Conservation (phyloP, 495 filamentous ascomycete genomes). For the Tuber umbilicatum region DNA sequence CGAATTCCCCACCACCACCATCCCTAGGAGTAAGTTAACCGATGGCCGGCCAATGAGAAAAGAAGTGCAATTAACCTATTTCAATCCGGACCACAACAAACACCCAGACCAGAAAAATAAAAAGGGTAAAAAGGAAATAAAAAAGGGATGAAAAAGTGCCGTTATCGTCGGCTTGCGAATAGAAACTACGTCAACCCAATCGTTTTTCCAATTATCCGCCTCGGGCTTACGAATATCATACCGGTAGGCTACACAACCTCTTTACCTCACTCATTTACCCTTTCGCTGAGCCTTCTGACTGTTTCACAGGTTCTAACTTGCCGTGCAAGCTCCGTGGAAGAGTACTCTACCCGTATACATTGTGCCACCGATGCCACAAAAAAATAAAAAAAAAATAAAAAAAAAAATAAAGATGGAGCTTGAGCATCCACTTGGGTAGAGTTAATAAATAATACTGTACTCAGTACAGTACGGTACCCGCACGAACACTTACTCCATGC, state of each 20-base stretch:
- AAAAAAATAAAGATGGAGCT: neutral
- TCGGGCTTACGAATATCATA: neutral
- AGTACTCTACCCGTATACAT: neutral
- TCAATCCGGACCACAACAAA: slow-evolving; percentile 1
- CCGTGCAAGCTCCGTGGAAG: neutral
- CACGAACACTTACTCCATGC: neutral
- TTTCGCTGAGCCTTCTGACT: neutral
- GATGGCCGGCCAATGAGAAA: neutral
- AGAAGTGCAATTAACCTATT: slow-evolving; percentile 6
- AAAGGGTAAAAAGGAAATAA: neutral
- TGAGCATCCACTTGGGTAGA: neutral
- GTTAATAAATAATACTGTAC: neutral
- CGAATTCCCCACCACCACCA: neutral
- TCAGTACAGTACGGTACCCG: too few relatives aligned
- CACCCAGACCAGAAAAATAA: neutral
- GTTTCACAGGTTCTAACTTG: neutral
- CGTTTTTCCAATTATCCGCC: neutral
- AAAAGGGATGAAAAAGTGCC: neutral
- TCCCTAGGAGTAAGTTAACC: neutral
- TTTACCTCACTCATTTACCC: neutral
- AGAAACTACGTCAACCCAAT: neutral
- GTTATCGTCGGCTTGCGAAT: neutral
- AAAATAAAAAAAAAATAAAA: neutral
- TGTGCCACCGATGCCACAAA: neutral
- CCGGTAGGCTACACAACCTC: neutral